Percentiles rank a stretch among this genome's conserved stretches.
Conservation (phyloP, 1,139 yeast genomes). For the Wickerhamiella infanticola region DNA sequence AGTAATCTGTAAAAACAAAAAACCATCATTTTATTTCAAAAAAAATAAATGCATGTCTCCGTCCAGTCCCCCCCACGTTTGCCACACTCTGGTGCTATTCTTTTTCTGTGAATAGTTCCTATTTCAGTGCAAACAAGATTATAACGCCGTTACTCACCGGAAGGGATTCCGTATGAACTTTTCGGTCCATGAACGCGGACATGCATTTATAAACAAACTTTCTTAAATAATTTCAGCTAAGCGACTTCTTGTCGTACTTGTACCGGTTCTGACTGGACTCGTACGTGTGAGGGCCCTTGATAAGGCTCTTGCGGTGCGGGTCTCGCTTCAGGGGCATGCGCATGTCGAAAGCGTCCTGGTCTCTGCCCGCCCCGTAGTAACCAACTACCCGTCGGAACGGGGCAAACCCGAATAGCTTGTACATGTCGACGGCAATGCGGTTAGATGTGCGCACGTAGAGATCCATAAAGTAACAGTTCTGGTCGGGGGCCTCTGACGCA, state of each 20-base stretch:
- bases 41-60: conserved; percentile 1
- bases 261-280: conserved; percentile 16
- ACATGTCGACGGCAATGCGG: conserved; percentile 58
- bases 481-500: conserved; percentile 54
- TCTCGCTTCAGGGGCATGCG: conserved; percentile 41
- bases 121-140: conserved; percentile 93
- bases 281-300: conserved; percentile 16
- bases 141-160: conserved; percentile 16
- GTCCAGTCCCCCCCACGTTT: conserved; percentile 31
- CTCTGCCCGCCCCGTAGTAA: conserved; percentile 49
- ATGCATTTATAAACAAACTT: neutral
- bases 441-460: conserved; percentile 83
- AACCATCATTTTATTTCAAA: conserved; percentile 1
- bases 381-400: conserved; percentile 83
- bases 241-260: conserved; percentile 13
- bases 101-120: conserved; percentile 44
- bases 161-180: conserved; percentile 5
- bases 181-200: conserved; percentile 9
- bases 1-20: conserved; percentile 15
- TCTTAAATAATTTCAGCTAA: conserved; percentile 1
- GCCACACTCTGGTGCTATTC: conserved; percentile 88
- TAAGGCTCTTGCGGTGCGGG: conserved; percentile 21
- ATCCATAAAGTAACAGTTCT: conserved; percentile 66
- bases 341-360: conserved; percentile 64
- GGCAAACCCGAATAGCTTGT: conserved; percentile 72